Evolutionary conservation across 257 asterid species (phyloP), one percentile per base, ranked within the genome.

Genomic region (Lavandula angustifolia): DNA sequence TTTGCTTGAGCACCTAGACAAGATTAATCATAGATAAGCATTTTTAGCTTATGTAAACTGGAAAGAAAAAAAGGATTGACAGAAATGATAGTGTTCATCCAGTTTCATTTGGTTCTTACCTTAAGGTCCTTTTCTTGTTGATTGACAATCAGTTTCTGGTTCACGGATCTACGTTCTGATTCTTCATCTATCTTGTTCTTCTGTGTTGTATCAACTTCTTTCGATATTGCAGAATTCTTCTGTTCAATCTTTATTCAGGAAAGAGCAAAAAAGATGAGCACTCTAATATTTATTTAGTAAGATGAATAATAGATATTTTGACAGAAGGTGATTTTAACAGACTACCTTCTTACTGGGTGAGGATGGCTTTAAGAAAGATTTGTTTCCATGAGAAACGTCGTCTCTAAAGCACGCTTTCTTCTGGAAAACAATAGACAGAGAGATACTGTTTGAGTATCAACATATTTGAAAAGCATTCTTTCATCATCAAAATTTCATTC

Each of bases 1-100:
- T 79, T 81, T 80, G 88, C 81, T 84, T 91, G 79, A 91, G 74
- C 57, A 76, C 87, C 97, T 91, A 66, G 46, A 64, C 54, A 57
- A 64, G 71, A 69, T 60, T 22, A 55, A 60, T 40, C 32, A 70
- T 67, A 53, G 31, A 70, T 43, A 40, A 50, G 48, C 32, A 16
- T 58, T 62, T 50, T 29, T 22, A 66, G 64, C 70, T 12, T 38
- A 33, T 48, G 29, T 67, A 42, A 18, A 12, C 38, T 46, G n/a
- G 4, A 13, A 14, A n/a, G 67, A 51, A 59, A 58, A 14, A 29
- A 34, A 52, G 27, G 2, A 63, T 13, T 18, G 31, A 34, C 54
- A 35, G 49, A 63, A 42, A 37, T 60, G 63, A 37, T 9, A 60
- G 54, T 52, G 40, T 33, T 60, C 37, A 16, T 46, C 52, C 12